Conservation (phyloP, 202 grass and related monocot species). For the Hordeum pubiflorum region DNA sequence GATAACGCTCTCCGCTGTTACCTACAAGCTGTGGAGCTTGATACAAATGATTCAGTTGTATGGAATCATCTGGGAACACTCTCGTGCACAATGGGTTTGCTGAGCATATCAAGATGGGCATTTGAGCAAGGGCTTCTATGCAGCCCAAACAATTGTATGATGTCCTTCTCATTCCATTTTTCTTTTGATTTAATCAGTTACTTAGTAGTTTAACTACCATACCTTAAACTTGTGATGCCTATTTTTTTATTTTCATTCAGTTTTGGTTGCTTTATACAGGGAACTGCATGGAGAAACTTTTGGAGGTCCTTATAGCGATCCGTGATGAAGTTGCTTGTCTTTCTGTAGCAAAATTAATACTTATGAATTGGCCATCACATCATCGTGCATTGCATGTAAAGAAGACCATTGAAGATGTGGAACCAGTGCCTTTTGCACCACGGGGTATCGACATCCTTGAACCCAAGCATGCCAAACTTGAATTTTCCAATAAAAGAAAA, state of each 20-base stretch:
- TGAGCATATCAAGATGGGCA: conserved; percentile 83
- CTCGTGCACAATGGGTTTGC: conserved; percentile 80
- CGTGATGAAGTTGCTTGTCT: conserved; percentile 81
- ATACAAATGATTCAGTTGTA: conserved; percentile 82
- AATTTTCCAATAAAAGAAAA: conserved; percentile 83
- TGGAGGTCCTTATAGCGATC: conserved; percentile 90
- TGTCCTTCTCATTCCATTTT: conserved; percentile 24
- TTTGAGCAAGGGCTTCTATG: conserved; percentile 93
- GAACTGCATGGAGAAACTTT: conserved; percentile 96
- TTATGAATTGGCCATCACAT: conserved; percentile 92
- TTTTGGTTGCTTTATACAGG: conserved; percentile 39
- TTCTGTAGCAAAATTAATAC: conserved; percentile 70
- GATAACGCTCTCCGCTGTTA: conserved; percentile 91
- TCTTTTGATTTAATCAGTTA: conserved; percentile 5
- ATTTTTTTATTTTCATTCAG: conserved; percentile 14
- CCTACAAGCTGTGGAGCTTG: conserved; percentile 90
- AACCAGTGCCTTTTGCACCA: conserved; percentile 54
- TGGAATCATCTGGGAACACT: conserved; percentile 96
- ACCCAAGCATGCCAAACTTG: conserved; percentile 72
- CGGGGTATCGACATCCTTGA: conserved; percentile 74
- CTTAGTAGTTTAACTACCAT: background rate
- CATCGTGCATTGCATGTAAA: conserved; percentile 84
- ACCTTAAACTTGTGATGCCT: conserved; percentile 6
- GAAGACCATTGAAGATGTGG: conserved; percentile 62
- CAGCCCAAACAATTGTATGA: conserved; percentile 94